Evolutionary conservation across 148 eudicot genomes (phyloP).

Genomic region (Diospyros lotus): DNA sequence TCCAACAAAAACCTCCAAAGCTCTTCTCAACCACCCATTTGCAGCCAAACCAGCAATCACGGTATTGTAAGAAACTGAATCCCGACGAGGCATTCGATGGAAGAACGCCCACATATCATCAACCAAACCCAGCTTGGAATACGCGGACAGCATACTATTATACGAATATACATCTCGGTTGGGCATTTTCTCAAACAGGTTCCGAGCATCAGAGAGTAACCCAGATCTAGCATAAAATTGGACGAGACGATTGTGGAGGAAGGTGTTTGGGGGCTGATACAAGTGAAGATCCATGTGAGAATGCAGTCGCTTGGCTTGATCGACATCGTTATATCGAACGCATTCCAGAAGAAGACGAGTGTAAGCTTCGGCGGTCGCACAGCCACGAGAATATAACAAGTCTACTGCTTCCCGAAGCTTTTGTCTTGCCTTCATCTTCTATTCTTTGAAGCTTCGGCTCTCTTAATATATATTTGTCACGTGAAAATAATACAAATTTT

Average conservation of each 20-base stretch:
- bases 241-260: conserved; percentile 27
- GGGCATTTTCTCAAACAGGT: conserved; percentile 24
- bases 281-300: conserved; percentile 28
- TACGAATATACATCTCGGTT: conserved; percentile 20
- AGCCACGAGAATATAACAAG: conserved; percentile 14
- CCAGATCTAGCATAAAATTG: conserved; percentile 20
- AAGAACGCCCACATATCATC: conserved; percentile 22
- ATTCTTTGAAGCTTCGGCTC: neutral
- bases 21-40: conserved; percentile 15
- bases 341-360: conserved; percentile 27
- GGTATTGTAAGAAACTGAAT: conserved; percentile 28
- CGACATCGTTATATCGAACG: conserved; percentile 21
- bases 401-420: conserved; percentile 27
- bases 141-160: conserved; percentile 24
- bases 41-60: conserved; percentile 24
- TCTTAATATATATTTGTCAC: neutral
- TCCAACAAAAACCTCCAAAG: conserved; percentile 23
- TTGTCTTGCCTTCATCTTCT: conserved; percentile 17
- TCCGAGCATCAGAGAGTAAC: conserved; percentile 17
- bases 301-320: conserved; percentile 23
- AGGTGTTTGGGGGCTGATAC: conserved; percentile 19
- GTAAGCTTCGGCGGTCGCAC: conserved; percentile 20
- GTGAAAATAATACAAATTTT: too few relatives aligned
- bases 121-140: conserved; percentile 19
- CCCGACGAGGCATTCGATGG: conserved; percentile 9